phyloP scores from a whole-genome alignment of 1,139 yeast genomes.

The Meyerozyma sp. region DNA sequence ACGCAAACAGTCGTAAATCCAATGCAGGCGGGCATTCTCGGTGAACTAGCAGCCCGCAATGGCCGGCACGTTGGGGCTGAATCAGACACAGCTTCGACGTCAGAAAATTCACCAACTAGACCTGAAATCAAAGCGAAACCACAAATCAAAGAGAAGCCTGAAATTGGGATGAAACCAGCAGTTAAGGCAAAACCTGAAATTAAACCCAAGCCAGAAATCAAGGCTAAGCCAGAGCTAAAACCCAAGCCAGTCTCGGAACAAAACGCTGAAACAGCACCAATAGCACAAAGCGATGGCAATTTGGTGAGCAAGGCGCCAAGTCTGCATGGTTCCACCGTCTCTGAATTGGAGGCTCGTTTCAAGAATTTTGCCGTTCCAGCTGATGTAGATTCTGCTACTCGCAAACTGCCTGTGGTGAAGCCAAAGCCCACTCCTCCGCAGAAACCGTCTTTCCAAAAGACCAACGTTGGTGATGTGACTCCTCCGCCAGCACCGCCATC shows the following conservation, averaged over 20 bases:
- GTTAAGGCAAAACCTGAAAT: conserved; percentile 1
- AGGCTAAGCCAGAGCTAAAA: conserved; percentile 10
- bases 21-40: conserved; percentile 2
- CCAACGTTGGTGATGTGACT: conserved; percentile 4
- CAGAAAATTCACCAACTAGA: background rate
- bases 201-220: conserved; percentile 4
- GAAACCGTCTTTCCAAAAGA: conserved; percentile 4
- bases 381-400: background rate
- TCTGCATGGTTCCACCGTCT: background rate
- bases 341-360: background rate
- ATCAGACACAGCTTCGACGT: background rate
- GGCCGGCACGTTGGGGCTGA: background rate
- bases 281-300: conserved; percentile 3
- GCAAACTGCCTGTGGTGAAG: conserved; percentile 3
- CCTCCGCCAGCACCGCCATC: conserved; percentile 11
- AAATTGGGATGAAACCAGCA: conserved; percentile 2
- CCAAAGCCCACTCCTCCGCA: conserved; percentile 6
- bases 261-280: conserved; percentile 5
- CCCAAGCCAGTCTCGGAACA: conserved; percentile 9
- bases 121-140: conserved; percentile 8
- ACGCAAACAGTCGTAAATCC: conserved; percentile 4
- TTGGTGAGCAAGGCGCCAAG: background rate
- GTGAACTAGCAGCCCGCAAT: background rate
- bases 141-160: conserved; percentile 14
- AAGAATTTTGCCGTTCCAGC: background rate